phyloP scores from a whole-genome alignment of 2,329 filamentous ascomycete species.

The Phoma sp. region DNA sequence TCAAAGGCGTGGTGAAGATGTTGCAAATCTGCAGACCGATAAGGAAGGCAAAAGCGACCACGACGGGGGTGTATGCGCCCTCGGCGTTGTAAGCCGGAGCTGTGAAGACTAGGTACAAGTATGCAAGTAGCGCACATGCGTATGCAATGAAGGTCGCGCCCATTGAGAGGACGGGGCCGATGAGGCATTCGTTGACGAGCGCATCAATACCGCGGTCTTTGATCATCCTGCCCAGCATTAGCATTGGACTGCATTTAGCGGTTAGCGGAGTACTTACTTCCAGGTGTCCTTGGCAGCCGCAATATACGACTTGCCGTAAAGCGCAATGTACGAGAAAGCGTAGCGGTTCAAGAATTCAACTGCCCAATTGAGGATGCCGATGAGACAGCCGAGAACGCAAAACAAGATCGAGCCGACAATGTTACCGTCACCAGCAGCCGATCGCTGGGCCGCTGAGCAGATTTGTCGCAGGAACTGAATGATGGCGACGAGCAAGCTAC shows the following conservation, averaged over 20 bases:
- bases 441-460: conserved; percentile 76
- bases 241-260: neutral
- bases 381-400: conserved; percentile 78
- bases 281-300: conserved; percentile 88
- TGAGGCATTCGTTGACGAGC: conserved; percentile 85
- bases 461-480: conserved; percentile 84
- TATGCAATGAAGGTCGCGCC: conserved; percentile 85
- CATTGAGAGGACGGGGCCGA: conserved; percentile 68
- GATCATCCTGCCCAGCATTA: conserved; percentile 68
- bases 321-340: conserved; percentile 88
- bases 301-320: conserved; percentile 90
- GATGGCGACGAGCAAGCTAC: conserved; percentile 83
- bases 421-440: conserved; percentile 71
- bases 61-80: conserved; percentile 73
- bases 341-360: conserved; percentile 90
- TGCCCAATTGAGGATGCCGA: conserved; percentile 81
- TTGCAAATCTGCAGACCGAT: conserved; percentile 90
- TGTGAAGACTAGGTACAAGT: conserved; percentile 85
- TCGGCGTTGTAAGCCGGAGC: conserved; percentile 76
- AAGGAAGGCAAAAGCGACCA: conserved; percentile 85
- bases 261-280: conserved; percentile 57
- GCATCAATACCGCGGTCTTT: conserved; percentile 90
- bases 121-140: conserved; percentile 79
- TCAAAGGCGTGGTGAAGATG: conserved; percentile 86
- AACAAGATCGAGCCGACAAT: conserved; percentile 70